Base-by-base conservation (phyloP, 306 rosid species). In the Inga oerstediana region DNA sequence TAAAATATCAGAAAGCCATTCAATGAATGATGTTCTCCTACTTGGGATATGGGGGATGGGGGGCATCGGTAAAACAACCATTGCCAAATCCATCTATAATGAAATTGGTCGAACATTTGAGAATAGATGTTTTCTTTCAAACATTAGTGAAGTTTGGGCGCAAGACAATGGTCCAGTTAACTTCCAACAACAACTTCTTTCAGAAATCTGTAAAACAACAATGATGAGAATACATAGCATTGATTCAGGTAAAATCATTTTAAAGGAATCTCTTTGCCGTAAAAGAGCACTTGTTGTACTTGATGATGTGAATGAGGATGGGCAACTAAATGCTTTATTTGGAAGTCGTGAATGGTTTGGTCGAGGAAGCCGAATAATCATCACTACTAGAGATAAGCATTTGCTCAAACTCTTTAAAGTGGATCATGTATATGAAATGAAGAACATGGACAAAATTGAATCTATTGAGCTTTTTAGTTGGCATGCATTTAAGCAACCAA, bases 271-370 rank as follows among this genome's bases (percentile, higher is more conserved):
- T 19, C 16, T 39, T 69, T 6, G 14, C 32, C 49, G 20, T 39
- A 69, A 69, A 20, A 69, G 27, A 45, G 74, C 6, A 8, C 48
- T 69, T 69, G 30, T 69, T 37, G 49, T 69, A 19, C 30, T 69
- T 17, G 74, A 69, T 37, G 30, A 39, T 69, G 74, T 69, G 15
- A 39, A 19, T 39, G 4, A 69, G 5, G 10, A 8, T 5, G 49
- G 3, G 16, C 49, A 69, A 9, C 16, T 39, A 3, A 37, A 19
- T 19, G 30, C 74, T 8, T 69, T 69, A 43, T 39, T 4, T 69
- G 30, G 74, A 66, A 66, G 72, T 69, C 8, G 30, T 69, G 30
- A 37, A 37, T 69, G 49, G 16, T 69, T 69, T 39, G 74, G 74
- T 69, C 74, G 8, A 2, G 74, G 49, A 5, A 39, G 74, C 3